phyloP scores from a whole-genome alignment of 2,329 filamentous ascomycete genomes.

The Hypoxylon sp. region DNA sequence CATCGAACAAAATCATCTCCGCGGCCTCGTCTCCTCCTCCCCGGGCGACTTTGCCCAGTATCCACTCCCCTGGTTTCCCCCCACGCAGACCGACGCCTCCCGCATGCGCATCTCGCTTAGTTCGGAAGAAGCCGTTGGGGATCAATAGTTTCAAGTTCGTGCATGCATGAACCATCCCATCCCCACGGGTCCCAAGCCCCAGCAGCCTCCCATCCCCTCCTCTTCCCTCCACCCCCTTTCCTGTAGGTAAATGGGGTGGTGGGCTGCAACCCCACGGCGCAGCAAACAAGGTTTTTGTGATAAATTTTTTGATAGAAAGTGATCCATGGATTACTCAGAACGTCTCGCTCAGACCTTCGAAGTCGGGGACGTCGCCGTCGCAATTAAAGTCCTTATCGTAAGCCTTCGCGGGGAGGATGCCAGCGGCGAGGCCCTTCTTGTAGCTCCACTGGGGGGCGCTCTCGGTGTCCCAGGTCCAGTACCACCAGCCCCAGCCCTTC shows the following conservation, averaged over 20 bases:
- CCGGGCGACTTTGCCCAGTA: background rate
- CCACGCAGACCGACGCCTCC: background rate
- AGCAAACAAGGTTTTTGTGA: background rate
- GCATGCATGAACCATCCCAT: constrained; percentile 7
- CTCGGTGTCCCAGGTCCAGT: constrained; percentile 99
- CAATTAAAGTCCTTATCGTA: constrained; percentile 81
- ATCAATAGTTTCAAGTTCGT: constrained; percentile 6
- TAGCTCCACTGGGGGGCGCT: constrained; percentile 91
- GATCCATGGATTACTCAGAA: constrained; percentile 55
- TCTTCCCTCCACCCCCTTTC: background rate
- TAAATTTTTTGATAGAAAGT: too few species aligned
- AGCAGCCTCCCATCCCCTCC: too few species aligned
- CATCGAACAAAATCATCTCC: background rate
- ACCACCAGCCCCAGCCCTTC: constrained; percentile 96
- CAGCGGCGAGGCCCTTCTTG: constrained; percentile 81
- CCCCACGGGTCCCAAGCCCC: constrained; percentile 14
- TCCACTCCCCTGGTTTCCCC: background rate
- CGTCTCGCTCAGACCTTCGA: constrained; percentile 66
- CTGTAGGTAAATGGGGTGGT: background rate
- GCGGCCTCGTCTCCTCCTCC: background rate
- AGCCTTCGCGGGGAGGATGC: constrained; percentile 83
- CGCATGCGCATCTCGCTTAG: constrained; percentile 4
- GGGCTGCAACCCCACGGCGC: constrained; percentile 2
- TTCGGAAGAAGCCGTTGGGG: constrained; percentile 16
- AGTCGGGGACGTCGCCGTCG: constrained; percentile 68